Percentiles rank a stretch among this genome's conserved stretches.
These are phyloP conservation scores for Brassica hybrid DNA, from an alignment of 441 rosid genomes.

Conservation along the genomic window DNA sequence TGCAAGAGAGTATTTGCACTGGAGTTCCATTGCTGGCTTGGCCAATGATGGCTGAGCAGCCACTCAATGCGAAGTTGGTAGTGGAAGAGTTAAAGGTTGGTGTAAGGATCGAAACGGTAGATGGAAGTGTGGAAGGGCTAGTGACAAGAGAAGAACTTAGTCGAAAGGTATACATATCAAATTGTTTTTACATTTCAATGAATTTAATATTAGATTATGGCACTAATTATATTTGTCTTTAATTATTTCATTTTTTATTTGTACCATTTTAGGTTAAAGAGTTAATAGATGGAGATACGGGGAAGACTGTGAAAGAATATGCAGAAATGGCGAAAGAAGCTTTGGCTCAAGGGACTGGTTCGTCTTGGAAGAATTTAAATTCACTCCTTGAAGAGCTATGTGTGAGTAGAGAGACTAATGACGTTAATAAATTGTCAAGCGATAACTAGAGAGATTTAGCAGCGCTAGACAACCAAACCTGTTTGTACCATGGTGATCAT, in stretches of 20 bases:
- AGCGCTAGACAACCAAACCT: not conserved
- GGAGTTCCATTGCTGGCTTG: constrained; percentile 81
- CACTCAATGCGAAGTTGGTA: constrained; percentile 60
- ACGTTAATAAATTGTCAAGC: not conserved
- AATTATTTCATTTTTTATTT: not conserved
- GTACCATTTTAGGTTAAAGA: constrained; percentile 41
- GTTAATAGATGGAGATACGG: constrained; percentile 66
- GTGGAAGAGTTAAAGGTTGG: constrained; percentile 71
- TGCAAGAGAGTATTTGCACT: constrained; percentile 62
- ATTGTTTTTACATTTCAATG: not conserved
- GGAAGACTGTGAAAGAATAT: constrained; percentile 46
- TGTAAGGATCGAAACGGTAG: constrained; percentile 54
- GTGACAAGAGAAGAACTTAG: constrained; percentile 53
- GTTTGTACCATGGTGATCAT: not conserved
- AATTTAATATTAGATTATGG: not conserved
- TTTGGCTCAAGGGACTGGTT: constrained; percentile 56
- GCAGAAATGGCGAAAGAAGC: constrained; percentile 57
- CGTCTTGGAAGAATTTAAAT: constrained; percentile 67
- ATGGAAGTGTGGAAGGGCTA: constrained; percentile 51
- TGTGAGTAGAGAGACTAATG: constrained; percentile 12
- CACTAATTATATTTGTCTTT: not conserved
- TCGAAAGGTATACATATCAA: constrained; percentile 37
- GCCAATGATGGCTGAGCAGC: constrained; percentile 84
- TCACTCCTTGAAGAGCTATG: constrained; percentile 44
- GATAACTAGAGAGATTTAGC: not conserved